Evolutionary conservation across 2,329 filamentous ascomycete species (phyloP), one percentile per base, ranked within the genome.

Genomic region (Magnaporthiopsis poae): DNA sequence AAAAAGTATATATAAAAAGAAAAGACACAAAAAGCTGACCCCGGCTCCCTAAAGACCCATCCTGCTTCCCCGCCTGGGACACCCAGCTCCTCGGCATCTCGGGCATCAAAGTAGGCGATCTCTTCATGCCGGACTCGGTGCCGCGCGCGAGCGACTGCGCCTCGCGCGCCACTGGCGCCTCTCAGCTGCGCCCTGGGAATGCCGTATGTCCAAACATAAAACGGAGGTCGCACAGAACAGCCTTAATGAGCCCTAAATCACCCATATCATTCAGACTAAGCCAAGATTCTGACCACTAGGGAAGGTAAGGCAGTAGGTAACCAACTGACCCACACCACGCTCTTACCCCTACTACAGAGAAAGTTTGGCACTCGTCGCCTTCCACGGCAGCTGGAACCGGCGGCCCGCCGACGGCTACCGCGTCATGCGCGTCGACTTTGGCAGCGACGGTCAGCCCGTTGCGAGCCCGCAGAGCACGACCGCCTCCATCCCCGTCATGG

Each of bases 21-120:
- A 36, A n/a, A 21, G 21, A 8, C 46, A 56, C 12, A 56, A 11
- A 11, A 56, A 56, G 46, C 46, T 56, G n/a, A 56, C n/a, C 21
- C 46, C 18, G 7, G 7, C 35, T 2, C 35, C 5, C 46, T 11
- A 56, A 56, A 56, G 46, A 89, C 70, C 87, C 87, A 1, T 79
- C 78, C 61, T 90, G 87, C 75, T 86, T 84, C 68, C 78, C 86
- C 9, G 82, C 84, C 4, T 89, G 84, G 83, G 77, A 84, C 66
- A 71, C 73, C 12, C 76, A 78, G 31, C 73, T 78, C 64, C 75
- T 78, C 9, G 70, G 74, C 56, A 70, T 72, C 52, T 72, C 70
- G 5, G 72, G 66, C 11, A 68, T 79, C 65, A 71, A 67, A 2
- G 70, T 75, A 3, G 78, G 78, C n/a, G 70, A 70, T 36, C 77